These are phyloP conservation scores for Globisporangium nodosum DNA, from an alignment of 352 stramenopile genomes.

Conservation along the genomic window DNA sequence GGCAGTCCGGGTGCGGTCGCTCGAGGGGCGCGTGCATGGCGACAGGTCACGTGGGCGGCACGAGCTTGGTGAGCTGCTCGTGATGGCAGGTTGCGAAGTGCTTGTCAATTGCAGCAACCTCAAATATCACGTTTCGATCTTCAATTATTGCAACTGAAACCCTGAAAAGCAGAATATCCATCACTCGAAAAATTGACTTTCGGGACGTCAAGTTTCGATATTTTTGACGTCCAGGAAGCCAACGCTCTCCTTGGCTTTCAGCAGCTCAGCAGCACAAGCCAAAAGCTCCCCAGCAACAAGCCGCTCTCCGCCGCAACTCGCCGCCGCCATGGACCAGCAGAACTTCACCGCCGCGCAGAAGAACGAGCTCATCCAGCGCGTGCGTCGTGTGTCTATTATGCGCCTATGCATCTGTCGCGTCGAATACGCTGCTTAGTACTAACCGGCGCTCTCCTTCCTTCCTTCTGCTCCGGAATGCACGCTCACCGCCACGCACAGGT, in stretches of 20 bases:
- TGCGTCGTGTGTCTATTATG: constrained; percentile 20
- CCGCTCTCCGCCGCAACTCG: neutral
- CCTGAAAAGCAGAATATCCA: neutral
- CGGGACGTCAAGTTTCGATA: too few relatives aligned
- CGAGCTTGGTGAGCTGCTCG: neutral
- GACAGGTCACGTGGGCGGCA: neutral
- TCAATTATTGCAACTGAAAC: neutral
- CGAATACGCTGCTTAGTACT: too few relatives aligned
- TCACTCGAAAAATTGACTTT: neutral
- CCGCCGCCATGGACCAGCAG: constrained; percentile 50
- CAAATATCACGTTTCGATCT: too few relatives aligned
- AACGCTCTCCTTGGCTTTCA: too few relatives aligned
- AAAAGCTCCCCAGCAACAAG: neutral
- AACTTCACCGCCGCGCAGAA: constrained; percentile 81
- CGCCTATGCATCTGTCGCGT: too few relatives aligned
- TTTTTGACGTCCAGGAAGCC: too few relatives aligned
- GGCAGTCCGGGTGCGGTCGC: constrained; percentile 74
- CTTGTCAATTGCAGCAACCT: too few relatives aligned
- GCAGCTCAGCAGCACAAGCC: neutral
- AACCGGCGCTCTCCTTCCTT: too few relatives aligned
- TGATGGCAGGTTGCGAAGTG: neutral
- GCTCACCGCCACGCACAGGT: constrained; percentile 26
- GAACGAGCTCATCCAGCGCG: constrained; percentile 78
- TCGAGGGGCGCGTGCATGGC: constrained; percentile 78
- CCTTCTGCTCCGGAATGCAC: neutral